A percentile compares a stretch with the other conserved stretches of the same genome.
phyloP scores from a whole-genome alignment of 2,329 filamentous ascomycete species.

The Fusarium poae region DNA sequence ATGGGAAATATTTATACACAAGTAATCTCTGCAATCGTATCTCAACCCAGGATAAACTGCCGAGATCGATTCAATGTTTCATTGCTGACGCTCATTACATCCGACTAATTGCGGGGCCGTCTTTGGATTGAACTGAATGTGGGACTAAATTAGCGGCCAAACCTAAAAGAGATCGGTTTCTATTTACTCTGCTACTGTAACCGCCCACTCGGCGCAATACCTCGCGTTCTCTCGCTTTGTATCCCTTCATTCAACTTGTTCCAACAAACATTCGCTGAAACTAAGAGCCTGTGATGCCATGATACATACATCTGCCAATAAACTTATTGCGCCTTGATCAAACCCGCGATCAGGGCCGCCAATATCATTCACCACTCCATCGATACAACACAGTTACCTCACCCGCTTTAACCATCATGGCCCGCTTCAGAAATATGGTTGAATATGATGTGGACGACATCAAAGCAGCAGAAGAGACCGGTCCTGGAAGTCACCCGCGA shows the following conservation, averaged over 20 bases:
- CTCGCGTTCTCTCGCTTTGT: constrained; percentile 37
- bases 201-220: constrained; percentile 39
- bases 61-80: constrained; percentile 10
- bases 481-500: constrained; percentile 40
- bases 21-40: background rate
- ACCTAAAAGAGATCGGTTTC: constrained; percentile 37
- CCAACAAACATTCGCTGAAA: background rate
- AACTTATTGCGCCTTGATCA: constrained; percentile 41
- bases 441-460: constrained; percentile 52
- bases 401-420: constrained; percentile 33
- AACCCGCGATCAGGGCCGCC: constrained; percentile 37
- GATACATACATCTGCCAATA: constrained; percentile 9
- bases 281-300: constrained; percentile 38
- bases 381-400: constrained; percentile 2
- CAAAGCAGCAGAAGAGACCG: constrained; percentile 34
- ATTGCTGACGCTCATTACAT: constrained; percentile 19
- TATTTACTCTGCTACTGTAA: constrained; percentile 31
- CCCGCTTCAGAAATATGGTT: constrained; percentile 35
- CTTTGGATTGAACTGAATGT: constrained; percentile 23
- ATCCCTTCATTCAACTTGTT: constrained; percentile 26
- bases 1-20: background rate
- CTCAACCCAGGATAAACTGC: constrained; percentile 9
- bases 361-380: constrained; percentile 10
- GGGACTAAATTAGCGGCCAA: constrained; percentile 35
- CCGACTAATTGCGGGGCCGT: constrained; percentile 24